Evolutionary conservation across 2,329 filamentous ascomycete genomes (phyloP), one percentile per base, ranked within the genome.

Genomic region (Hymenoscyphus linearis): DNA sequence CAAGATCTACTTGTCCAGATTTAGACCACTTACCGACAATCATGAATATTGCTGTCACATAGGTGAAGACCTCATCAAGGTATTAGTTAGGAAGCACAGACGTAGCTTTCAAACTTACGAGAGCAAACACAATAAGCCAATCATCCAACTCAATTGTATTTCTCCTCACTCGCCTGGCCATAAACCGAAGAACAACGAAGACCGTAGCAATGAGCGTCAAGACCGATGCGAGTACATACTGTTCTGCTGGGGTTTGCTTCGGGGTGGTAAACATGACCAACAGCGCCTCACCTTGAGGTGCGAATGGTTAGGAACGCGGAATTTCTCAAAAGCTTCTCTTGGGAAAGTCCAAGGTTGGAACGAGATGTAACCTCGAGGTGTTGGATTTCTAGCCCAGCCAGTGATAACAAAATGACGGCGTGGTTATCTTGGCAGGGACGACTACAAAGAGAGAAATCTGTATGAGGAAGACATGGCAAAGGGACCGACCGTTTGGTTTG

Each of bases 101-200:
- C 1, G 10, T 9, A 18, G 2, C 14, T 13, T 56, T 18, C 25
- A 34, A 22, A 57, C 55, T 35, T 18, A 57, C 55, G 13, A 57
- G 31, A 31, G 55, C 55, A 18, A 40, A 40, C 34, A 57, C 18
- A 9, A 57, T 44, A n/a, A 57, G 37, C 55, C 55, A 57, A 50
- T 57, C 55, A 47, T 57, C 55, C 25, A 27, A 26, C 55, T 47
- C n/a, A 13, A 57, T 26, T 12, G 25, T 27, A 14, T 47, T 31
- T 22, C 47, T 57, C 16, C 40, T 26, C 14, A 47, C 27, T 22
- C 55, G 36, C 26, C 55, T 25, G 7, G 36, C 40, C 16, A 47
- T 16, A 18, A 57, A 57, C 0, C 55, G 25, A 25, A 57, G 25
- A 18, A 18, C 25, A 16, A 57, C 37, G 22, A 47, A 44, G 16